phyloP scores from a whole-genome alignment of 495 filamentous ascomycete genomes.

The Apodospora peruviana region DNA sequence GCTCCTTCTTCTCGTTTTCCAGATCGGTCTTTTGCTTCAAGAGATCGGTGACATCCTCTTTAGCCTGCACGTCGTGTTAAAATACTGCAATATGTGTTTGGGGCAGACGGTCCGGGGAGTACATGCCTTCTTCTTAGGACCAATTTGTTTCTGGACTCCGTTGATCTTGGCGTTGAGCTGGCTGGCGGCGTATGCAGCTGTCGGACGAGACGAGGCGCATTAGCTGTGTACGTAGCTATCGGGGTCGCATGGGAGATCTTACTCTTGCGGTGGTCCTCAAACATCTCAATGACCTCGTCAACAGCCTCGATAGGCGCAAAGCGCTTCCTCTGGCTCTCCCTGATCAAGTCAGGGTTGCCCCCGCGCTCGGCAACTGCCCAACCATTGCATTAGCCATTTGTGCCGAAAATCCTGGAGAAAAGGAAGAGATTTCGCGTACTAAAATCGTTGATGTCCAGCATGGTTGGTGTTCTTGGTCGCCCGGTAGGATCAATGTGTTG shows the following conservation, averaged over 20 bases:
- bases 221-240: background rate
- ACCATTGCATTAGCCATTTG: constrained; percentile 66
- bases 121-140: constrained; percentile 79
- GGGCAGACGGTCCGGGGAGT: background rate
- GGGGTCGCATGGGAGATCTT: constrained; percentile 30
- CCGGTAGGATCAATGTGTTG: background rate
- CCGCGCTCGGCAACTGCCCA: constrained; percentile 68
- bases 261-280: constrained; percentile 78
- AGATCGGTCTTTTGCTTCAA: constrained; percentile 69
- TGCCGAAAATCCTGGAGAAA: background rate
- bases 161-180: constrained; percentile 82
- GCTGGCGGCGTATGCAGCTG: constrained; percentile 63
- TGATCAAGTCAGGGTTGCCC: constrained; percentile 82
- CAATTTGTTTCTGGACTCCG: constrained; percentile 81
- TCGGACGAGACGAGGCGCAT: background rate
- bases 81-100: background rate
- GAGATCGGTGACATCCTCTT: constrained; percentile 82
- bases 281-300: constrained; percentile 84
- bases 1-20: constrained; percentile 71
- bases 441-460: constrained; percentile 38
- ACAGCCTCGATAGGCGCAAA: constrained; percentile 74
- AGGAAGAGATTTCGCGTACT: constrained; percentile 15
- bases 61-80: constrained; percentile 49
- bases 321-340: constrained; percentile 79
- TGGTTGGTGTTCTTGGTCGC: constrained; percentile 6